Conservation (phyloP, 305 asterid genomes). For the Fraxinus velutina region DNA sequence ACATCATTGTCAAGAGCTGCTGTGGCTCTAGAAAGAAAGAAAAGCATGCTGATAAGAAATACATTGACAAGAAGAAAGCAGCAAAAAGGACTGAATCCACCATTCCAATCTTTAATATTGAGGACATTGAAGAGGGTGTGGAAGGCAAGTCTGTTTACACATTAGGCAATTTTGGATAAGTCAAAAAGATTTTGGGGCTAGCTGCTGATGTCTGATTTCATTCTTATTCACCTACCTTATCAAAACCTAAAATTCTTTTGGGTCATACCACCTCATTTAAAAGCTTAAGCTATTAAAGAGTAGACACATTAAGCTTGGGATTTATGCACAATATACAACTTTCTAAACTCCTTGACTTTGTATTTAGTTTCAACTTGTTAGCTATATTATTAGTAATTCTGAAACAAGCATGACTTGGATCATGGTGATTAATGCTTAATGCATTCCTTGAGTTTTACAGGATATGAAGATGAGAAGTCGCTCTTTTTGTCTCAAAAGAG, state of each 20-base stretch:
- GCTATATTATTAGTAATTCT: background rate
- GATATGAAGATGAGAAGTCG: conserved; percentile 37
- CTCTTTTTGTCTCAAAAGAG: conserved; percentile 37
- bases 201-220: background rate
- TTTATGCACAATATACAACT: background rate
- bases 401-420: background rate
- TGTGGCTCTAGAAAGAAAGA: conserved; percentile 37
- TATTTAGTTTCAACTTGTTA: background rate
- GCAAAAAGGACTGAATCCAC: conserved; percentile 33
- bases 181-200: background rate
- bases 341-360: background rate
- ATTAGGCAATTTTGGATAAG: background rate
- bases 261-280: background rate
- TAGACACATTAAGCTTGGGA: background rate
- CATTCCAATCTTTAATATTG: conserved; percentile 34
- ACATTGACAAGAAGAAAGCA: conserved; percentile 32
- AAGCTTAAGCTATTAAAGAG: background rate
- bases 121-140: conserved; percentile 39
- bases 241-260: background rate
- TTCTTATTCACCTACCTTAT: background rate
- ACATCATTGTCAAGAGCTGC: conserved; percentile 37
- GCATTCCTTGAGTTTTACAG: conserved; percentile 10
- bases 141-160: conserved; percentile 26
- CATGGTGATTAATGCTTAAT: background rate
- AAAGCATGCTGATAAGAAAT: conserved; percentile 27